Evolutionary conservation across 805 yeast species (phyloP), one percentile per base, ranked within the genome.

Genomic region (Jamesozyma lodderae): DNA sequence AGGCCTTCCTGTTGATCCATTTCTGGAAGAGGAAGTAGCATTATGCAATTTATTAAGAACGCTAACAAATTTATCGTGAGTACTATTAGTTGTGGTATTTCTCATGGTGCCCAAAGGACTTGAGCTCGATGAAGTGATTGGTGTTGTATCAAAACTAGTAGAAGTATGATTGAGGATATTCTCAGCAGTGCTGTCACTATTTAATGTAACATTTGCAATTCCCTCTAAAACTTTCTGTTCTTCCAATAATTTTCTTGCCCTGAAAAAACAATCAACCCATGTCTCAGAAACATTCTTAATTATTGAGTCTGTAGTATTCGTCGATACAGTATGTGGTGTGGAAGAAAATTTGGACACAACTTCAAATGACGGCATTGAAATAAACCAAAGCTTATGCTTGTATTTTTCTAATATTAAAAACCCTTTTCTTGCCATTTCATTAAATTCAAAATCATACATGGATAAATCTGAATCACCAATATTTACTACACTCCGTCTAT

Each of bases 401-500:
- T 73, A 67, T 47, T 79, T 63, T 49, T 81, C 88, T 21, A 81
- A 52, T 10, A 80, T 78, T 33, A 81, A 61, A 48, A 73, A 80
- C 0, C 90, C 92, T 39, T 66, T 70, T 18, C 66, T 66, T 6
- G 66, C 66, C 15, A 59, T 63, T 41, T 76, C 82, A 44, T 77
- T 79, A 57, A 82, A 81, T 54, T 81, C 90, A 57, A 79, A 81
- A 57, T 81, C 90, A 54, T 81, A 82, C 79, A 82, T 77, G 51
- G 83, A 82, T 38, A 81, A 75, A 46, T 73, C 65, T 31, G 64
- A 60, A 47, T 72, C 75, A 3, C 52, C 50, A 13, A 59, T 47
- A 35, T 56, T 52, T 6, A 55, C 53, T 41, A 58, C 49, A 19
- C n/a, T 26, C 19, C 40, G 35, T 18, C 22, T 28, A 4, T 35